Base-by-base conservation (phyloP, 306 rosid genomes). In the Lotus japonicus region DNA sequence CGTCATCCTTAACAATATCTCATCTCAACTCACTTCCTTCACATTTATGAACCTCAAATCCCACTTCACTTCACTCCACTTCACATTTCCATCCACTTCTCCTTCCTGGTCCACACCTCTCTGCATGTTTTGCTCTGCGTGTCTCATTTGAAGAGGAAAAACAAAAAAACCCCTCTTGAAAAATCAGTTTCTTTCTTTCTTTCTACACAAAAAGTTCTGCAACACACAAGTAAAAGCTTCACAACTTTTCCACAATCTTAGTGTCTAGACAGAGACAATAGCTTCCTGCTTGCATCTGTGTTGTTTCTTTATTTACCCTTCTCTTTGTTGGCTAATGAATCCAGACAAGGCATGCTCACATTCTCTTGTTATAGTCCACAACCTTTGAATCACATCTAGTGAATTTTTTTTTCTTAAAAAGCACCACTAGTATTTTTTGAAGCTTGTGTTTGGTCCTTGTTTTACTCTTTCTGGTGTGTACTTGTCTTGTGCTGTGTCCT, bases 271-370 rank as follows among this genome's bases (percentile, higher is more conserved):
- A 61, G 39, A 66, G 81, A 79, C 85, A 82, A 84, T 71, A 79
- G 51, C 23, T 58, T 66, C 71, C 75, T 76, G 78, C 84, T 58
- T 46, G 42, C 79, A 36, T 78, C 31, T 31, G 36, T 46, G 68
- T 44, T 81, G 74, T 68, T 81, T 81, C 66, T 75, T 74, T 48
- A n/a, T 80, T 44, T 82, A 52, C 23, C 62, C 26, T 66, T 58
- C 63, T 58, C 55, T 75, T 75, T 72, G 88, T 66, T 77, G 60
- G 65, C 66, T 79, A 61, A 59, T 82, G 58, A 55, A 78, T 64
- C 68, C 82, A 77, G 77, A 79, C 85, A 79, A 82, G 66, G 51
- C 48, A 70, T 79, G 68, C 60, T 87, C 90, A 79, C 84, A 73
- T 84, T 79, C 80, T 71, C 70, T 68, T 68, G 81, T 66, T 58